Base-by-base conservation (phyloP, 139 green algal species). In the Eudorina sp. region DNA sequence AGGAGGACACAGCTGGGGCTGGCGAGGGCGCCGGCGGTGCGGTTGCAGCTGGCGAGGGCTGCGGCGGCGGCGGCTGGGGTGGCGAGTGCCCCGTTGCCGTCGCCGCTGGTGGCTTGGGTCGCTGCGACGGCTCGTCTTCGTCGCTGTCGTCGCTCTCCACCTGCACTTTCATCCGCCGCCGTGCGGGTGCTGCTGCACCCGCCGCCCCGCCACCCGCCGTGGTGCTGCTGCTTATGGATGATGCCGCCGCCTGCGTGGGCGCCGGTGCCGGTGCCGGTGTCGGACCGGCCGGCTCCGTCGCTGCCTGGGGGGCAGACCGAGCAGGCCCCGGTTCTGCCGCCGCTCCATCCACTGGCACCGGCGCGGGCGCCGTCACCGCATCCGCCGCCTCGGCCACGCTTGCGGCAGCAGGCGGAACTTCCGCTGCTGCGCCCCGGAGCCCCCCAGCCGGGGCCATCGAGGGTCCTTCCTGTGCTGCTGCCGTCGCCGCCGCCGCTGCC, bases 141-240 rank as follows among this genome's bases (percentile, higher is more conserved):
- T 88, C 82, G 14, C 48, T 68, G 7, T 88, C 82, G 66, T 75
- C 73, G 46, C 55, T 53, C 68, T 45, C 66, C 82, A 70, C 82
- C 82, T 55, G 27, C 18, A 88, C 18, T 34, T 36, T 7, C 29
- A 86, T 77, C 18, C 53, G 53, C 7, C 31, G 62, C 7, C 78
- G 78, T 27, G 6, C 55, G 16, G 75, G 31, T 38, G 46, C 48
- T 38, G 46, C 48, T 5, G n/a, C 46, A 69, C 51, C 75, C 13
- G 16, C 18, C 51, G n/a, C 75, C 34, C 3, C 8, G 75, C 46
- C 34, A 51, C 48, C 8, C 51, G 13, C 13, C 0, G 43, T 1
- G 78, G 53, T 21, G 69, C 51, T 58, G 34, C 69, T 75, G 46
- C 14, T n/a, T 29, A 5, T 11, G 9, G 38, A 31, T 6, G 77